phyloP scores from a whole-genome alignment of 176 grass and related monocot species.

The Thalia dealbata region DNA sequence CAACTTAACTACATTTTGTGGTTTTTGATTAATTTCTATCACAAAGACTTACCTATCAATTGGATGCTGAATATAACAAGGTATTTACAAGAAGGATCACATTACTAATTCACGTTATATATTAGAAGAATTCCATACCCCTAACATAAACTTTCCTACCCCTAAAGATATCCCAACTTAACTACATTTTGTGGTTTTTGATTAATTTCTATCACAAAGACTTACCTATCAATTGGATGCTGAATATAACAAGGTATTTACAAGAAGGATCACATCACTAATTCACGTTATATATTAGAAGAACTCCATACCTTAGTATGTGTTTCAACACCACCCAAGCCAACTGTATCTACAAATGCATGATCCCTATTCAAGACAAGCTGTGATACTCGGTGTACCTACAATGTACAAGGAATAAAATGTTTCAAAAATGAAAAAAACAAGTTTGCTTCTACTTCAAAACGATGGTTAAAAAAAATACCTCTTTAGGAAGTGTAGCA shows the following conservation, averaged over 20 bases:
- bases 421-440: background rate
- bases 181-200: too few relatives aligned
- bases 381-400: slow-evolving; percentile 87
- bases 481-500: slow-evolving; percentile 94
- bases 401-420: slow-evolving; percentile 16
- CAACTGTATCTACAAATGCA: slow-evolving; percentile 81
- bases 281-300: background rate
- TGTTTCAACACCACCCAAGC: slow-evolving; percentile 65
- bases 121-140: slow-evolving; percentile 3
- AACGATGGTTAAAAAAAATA: slow-evolving; percentile 9
- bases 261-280: too few relatives aligned
- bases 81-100: too few relatives aligned
- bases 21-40: too few relatives aligned
- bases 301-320: slow-evolving; percentile 52
- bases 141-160: too few relatives aligned
- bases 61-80: too few relatives aligned
- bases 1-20: background rate
- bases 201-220: too few relatives aligned
- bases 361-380: slow-evolving; percentile 87
- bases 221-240: too few relatives aligned
- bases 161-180: background rate
- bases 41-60: too few relatives aligned
- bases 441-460: background rate
- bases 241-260: too few relatives aligned
- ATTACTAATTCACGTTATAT: background rate